Percentiles rank a stretch among this genome's conserved stretches.
Evolutionary conservation across 2,329 filamentous ascomycete species (phyloP).

Genomic region (Cercospora zeae-maydis): DNA sequence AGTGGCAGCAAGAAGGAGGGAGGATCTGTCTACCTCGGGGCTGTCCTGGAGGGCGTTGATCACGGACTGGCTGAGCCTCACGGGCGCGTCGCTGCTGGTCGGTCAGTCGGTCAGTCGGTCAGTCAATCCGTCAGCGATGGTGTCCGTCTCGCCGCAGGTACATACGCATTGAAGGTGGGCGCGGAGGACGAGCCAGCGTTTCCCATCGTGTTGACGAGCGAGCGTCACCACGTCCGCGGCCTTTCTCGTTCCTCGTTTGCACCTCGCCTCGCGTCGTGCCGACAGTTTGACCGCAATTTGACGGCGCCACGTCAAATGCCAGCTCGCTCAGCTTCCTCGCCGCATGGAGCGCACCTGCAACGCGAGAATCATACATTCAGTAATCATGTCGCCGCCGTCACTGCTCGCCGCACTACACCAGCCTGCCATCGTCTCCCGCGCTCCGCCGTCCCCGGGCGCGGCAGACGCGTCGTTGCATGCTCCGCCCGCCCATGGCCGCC

Average conservation of each 20-base stretch:
- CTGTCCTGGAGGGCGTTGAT: conserved; percentile 79
- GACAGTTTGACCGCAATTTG: background rate
- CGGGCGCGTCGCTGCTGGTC: conserved; percentile 54
- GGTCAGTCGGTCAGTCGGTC: no score
- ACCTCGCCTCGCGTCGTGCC: no score
- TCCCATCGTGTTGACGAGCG: conserved; percentile 49
- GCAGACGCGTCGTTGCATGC: background rate
- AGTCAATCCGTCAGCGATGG: no score
- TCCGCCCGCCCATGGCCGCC: background rate
- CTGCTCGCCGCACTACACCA: conserved; percentile 49
- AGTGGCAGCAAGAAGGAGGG: background rate
- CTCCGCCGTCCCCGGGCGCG: background rate
- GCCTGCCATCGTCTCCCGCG: conserved; percentile 31
- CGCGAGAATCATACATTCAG: no score
- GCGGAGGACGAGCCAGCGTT: conserved; percentile 60
- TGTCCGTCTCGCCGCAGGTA: conserved; percentile 11
- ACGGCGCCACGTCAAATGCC: background rate
- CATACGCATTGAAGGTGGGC: conserved; percentile 58
- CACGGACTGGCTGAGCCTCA: conserved; percentile 74
- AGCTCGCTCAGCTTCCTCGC: background rate
- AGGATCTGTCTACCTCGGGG: conserved; percentile 64
- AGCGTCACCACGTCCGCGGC: background rate
- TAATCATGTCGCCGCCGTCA: conserved; percentile 47
- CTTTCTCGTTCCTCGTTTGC: background rate
- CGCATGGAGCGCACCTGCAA: background rate